Evolutionary conservation across 306 rosid species (phyloP), one percentile per base, ranked within the genome.

Genomic region (Carpinus viminea): DNA sequence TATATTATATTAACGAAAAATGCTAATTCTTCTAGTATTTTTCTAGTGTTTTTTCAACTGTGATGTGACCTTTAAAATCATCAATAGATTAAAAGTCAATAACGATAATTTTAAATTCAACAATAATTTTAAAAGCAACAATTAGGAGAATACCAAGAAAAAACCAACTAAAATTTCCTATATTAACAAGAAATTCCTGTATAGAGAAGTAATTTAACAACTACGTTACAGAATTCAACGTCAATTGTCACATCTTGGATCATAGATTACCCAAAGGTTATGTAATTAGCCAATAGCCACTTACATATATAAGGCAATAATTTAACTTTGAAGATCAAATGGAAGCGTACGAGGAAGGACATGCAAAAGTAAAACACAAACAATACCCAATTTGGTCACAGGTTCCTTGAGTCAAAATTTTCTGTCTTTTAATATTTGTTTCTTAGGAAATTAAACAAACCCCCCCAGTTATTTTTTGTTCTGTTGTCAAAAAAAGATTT

Each of bases 311-410:
- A 24, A 24, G 28, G 12, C 6, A 41, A 41, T 6, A 55, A 11
- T 4, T 54, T 17, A 66, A 18, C 21, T 54, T 3, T 3, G 36
- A 45, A 74, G 62, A 56, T 31, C 34, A 31, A 15, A 28, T 20
- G 43, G 61, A 13, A 79, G 26, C 26, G 78, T 74, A 55, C 54
- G 79, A 68, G 70, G 74, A 79, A 31, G 72, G 70, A 66, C 74
- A 74, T 66, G 69, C 70, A 50, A 45, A 16, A 56, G 46, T 51
- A 18, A 69, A 36, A 48, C 31, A 4, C 57, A 60, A 59, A 70
- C 72, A 80, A 28, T 64, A 70, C 60, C 3, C 34, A 31, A 55
- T 72, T 16, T 10, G 38, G 82, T 75, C 70, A 43, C 41, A 68
- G 28, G 43, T 66, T 17, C 28, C 75, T 61, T 57, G 13, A 7